Percentiles rank a stretch among this genome's conserved stretches.
These are phyloP conservation scores for Takakia lepidozioides DNA, from an alignment of 225 moss, liverwort and hornwort species.

Conservation along the genomic window DNA sequence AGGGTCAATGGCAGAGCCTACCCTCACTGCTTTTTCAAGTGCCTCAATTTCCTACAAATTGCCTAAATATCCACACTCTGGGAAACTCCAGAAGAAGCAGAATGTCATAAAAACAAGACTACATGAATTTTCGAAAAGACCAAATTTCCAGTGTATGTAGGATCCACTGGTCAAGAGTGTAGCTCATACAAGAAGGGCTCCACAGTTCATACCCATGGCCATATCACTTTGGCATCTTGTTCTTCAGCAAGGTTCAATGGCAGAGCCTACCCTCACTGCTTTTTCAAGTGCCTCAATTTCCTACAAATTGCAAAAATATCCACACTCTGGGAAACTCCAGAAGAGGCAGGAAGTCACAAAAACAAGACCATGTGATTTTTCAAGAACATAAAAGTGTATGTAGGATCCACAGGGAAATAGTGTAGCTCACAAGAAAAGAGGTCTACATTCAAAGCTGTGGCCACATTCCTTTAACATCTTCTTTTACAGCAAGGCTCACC, in stretches of 20 bases:
- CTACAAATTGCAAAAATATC: too few relatives aligned
- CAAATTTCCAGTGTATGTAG: too few relatives aligned
- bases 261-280: constrained; percentile 7
- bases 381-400: neutral
- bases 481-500: neutral
- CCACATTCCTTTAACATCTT: neutral
- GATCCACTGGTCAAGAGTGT: too few relatives aligned
- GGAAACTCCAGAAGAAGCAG: too few relatives aligned
- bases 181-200: too few relatives aligned
- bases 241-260: constrained; percentile 6
- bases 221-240: constrained; percentile 3
- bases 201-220: neutral
- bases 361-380: too few relatives aligned
- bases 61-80: too few relatives aligned
- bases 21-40: constrained; percentile 11
- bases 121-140: too few relatives aligned
- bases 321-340: too few relatives aligned
- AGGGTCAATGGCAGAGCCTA: neutral
- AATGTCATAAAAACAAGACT: too few relatives aligned
- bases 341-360: too few relatives aligned
- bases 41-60: too few relatives aligned
- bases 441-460: neutral
- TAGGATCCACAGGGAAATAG: neutral
- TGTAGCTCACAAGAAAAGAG: neutral
- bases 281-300: constrained; percentile 6